phyloP scores from a whole-genome alignment of 1,284 basidiomycete species.

The Ceratobasidium sp. region DNA sequence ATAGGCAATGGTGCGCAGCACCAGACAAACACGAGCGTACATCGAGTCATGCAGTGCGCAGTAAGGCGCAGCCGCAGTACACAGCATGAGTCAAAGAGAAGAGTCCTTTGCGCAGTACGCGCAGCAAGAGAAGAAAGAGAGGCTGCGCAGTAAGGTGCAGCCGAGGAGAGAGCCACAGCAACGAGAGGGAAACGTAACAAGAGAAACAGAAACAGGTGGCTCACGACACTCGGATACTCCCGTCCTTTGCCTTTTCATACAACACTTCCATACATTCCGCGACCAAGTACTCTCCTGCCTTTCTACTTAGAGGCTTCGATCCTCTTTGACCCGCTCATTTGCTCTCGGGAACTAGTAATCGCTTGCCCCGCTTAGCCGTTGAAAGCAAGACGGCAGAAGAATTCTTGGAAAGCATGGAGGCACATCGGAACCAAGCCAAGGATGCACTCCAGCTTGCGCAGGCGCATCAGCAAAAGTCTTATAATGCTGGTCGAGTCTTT shows the following conservation, averaged over 20 bases:
- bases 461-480: constrained; percentile 43
- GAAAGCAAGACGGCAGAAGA: constrained; percentile 36
- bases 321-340: constrained; percentile 34
- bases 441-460: constrained; percentile 50
- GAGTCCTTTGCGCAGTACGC: too few relatives aligned
- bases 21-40: too few relatives aligned
- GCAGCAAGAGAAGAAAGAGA: too few relatives aligned
- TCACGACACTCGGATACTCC: too few relatives aligned
- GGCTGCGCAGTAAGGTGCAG: too few relatives aligned
- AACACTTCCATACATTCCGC: constrained; percentile 50
- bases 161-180: too few relatives aligned
- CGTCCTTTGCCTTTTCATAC: constrained; percentile 52
- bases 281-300: constrained; percentile 50
- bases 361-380: constrained; percentile 3
- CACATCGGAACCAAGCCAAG: constrained; percentile 48
- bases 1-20: too few relatives aligned
- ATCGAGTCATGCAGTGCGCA: too few relatives aligned
- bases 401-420: constrained; percentile 41
- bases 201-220: too few relatives aligned
- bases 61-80: too few relatives aligned
- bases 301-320: constrained; percentile 50
- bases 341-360: not conserved
- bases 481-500: constrained; percentile 50
- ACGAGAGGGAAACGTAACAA: too few relatives aligned
- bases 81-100: too few relatives aligned